These are phyloP conservation scores for Sporothrix euskadiensis DNA, from an alignment of 2,329 filamentous ascomycete genomes.

Conservation along the genomic window DNA sequence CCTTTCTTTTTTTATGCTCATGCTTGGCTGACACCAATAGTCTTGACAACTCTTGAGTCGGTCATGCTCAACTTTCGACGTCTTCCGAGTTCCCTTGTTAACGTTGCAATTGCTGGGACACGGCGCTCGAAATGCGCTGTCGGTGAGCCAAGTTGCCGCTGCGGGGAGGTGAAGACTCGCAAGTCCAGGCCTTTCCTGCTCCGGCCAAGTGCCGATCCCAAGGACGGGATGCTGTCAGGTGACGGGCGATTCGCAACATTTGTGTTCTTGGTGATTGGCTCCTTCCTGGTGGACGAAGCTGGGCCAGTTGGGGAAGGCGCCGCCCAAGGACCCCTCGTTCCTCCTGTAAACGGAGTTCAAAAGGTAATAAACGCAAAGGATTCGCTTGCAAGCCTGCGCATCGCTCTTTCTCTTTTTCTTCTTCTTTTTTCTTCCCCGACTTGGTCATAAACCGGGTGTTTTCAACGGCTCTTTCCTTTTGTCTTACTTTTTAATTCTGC, in stretches of 20 bases:
- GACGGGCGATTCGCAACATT: slow-evolving; percentile 21
- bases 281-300: not conserved
- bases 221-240: slow-evolving; percentile 21
- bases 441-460: not conserved
- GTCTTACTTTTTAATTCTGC: slow-evolving; percentile 2
- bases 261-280: slow-evolving; percentile 21
- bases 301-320: not conserved
- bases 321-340: not conserved
- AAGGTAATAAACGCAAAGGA: not conserved
- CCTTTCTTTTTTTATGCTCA: not conserved
- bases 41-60: not conserved
- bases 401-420: not conserved
- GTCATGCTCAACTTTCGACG: not conserved
- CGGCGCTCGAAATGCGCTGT: not conserved
- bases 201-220: slow-evolving; percentile 24
- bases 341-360: slow-evolving; percentile 8
- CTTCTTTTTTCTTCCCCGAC: not conserved
- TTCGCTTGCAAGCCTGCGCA: not conserved
- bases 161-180: not conserved
- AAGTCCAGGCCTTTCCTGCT: slow-evolving; percentile 10
- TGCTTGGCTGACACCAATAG: not conserved
- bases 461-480: not conserved
- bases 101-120: not conserved
- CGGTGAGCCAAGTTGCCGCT: not conserved
- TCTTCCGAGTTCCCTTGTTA: not conserved